These are phyloP conservation scores for Aspergillus sp. DNA, from an alignment of 2,329 filamentous ascomycete species.

Conservation along the genomic window DNA sequence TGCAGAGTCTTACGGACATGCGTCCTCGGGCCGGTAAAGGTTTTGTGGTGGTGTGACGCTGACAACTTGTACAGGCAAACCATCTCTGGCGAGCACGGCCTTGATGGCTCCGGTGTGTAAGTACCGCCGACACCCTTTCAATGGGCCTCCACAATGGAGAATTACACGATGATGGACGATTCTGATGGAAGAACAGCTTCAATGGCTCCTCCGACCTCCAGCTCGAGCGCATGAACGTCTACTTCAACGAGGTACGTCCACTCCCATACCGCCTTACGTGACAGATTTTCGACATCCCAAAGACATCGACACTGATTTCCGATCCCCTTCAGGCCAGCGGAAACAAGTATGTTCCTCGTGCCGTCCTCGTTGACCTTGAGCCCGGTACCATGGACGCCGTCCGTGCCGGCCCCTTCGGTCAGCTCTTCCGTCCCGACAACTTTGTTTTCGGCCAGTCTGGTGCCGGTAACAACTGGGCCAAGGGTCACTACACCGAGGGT, in stretches of 20 bases:
- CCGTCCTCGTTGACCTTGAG: conserved; percentile 98
- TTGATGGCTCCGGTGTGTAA: conserved; percentile 95
- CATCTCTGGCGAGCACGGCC: conserved; percentile 88
- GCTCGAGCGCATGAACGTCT: conserved; percentile 99
- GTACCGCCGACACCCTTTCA: conserved; percentile 38
- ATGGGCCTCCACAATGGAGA: background rate
- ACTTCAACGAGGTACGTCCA: conserved; percentile 82
- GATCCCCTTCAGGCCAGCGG: conserved; percentile 51
- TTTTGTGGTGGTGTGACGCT: conserved; percentile 26
- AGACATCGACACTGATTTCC: conserved; percentile 6
- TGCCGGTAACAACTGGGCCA: conserved; percentile 99
- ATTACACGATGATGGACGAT: conserved; percentile 8
- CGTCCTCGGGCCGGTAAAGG: background rate
- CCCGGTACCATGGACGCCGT: conserved; percentile 99
- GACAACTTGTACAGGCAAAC: conserved; percentile 60
- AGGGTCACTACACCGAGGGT: conserved; percentile 99
- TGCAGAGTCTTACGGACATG: background rate
- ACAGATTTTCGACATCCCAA: background rate
- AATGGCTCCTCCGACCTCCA: conserved; percentile 98
- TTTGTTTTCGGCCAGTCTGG: conserved; percentile 99
- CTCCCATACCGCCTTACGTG: background rate
- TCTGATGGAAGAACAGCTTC: conserved; percentile 61
- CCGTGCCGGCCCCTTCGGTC: conserved; percentile 94
- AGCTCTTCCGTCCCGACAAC: conserved; percentile 99
- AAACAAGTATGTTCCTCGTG: conserved; percentile 99